These are phyloP conservation scores for Umbelopsis isabellina DNA, from an alignment of 192 early-diverging fungal genomes.

Conservation along the genomic window DNA sequence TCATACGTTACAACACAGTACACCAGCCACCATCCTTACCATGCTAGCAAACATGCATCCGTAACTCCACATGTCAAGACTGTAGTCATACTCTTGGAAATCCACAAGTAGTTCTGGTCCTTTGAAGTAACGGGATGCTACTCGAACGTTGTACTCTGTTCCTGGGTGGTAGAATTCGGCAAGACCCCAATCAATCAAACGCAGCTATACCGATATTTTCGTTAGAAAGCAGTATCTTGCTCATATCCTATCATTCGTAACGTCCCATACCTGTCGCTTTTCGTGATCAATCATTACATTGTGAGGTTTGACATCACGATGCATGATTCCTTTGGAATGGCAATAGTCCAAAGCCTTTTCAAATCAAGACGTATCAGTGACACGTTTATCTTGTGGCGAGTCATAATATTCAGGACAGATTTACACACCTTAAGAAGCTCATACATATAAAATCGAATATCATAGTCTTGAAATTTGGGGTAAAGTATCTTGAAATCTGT, in stretches of 20 bases:
- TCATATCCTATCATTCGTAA: not conserved
- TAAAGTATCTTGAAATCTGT: constrained; percentile 97
- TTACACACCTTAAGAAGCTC: constrained; percentile 85
- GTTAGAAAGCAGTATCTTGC: not conserved
- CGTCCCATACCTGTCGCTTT: constrained; percentile 68
- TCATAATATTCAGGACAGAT: too few species aligned
- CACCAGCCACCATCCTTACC: constrained; percentile 50
- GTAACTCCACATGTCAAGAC: constrained; percentile 98
- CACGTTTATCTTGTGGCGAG: not conserved
- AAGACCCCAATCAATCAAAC: constrained; percentile 98
- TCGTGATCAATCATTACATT: constrained; percentile 99
- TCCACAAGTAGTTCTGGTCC: constrained; percentile 98
- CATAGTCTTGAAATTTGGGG: constrained; percentile 91
- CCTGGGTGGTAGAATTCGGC: constrained; percentile 99
- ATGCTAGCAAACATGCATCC: constrained; percentile 99
- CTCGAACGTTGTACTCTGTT: constrained; percentile 96
- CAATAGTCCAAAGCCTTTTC: constrained; percentile 92
- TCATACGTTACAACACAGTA: not conserved
- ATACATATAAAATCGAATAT: constrained; percentile 96
- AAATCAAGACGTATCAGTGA: not conserved
- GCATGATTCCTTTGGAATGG: constrained; percentile 99
- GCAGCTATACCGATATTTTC: constrained; percentile 56
- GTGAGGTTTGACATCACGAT: constrained; percentile 99
- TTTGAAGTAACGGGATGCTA: constrained; percentile 99
- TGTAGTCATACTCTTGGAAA: constrained; percentile 99